phyloP scores from a whole-genome alignment of 371 early-diverging fungal genomes.

The Mucor irregularis region DNA sequence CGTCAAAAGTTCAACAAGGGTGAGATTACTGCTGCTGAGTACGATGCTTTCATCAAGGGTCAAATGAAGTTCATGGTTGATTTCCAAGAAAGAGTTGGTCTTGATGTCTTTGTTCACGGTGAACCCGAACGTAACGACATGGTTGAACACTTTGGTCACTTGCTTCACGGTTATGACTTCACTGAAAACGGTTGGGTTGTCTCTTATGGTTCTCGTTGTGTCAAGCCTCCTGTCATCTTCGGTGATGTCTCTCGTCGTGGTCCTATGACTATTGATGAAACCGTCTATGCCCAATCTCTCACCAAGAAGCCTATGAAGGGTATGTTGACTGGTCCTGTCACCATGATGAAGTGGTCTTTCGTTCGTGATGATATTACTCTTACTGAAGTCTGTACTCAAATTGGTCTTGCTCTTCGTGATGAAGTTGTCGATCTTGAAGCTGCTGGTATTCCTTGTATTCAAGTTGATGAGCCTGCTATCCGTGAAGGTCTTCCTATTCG shows the following conservation, averaged over 20 bases:
- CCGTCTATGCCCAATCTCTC: conserved; percentile 84
- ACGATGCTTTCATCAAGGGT: conserved; percentile 81
- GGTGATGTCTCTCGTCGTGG: conserved; percentile 91
- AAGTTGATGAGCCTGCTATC: conserved; percentile 98
- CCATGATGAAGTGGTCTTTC: conserved; percentile 96
- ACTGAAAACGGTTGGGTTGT: conserved; percentile 97
- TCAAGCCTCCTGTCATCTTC: conserved; percentile 89
- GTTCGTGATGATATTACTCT: conserved; percentile 96
- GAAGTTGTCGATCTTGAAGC: conserved; percentile 93
- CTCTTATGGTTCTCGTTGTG: conserved; percentile 95
- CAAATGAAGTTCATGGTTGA: conserved; percentile 85
- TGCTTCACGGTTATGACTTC: conserved; percentile 87
- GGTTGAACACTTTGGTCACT: conserved; percentile 93
- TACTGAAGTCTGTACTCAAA: conserved; percentile 80
- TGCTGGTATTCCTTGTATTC: conserved; percentile 92
- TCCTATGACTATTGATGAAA: conserved; percentile 90
- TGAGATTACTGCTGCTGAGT: conserved; percentile 66
- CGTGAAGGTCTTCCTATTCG: conserved; percentile 97
- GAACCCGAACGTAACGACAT: conserved; percentile 97
- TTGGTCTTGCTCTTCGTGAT: conserved; percentile 95
- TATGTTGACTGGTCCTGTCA: conserved; percentile 94
- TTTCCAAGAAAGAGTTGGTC: conserved; percentile 85
- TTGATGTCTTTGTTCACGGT: conserved; percentile 97
- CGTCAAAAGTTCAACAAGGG: conserved; percentile 92
- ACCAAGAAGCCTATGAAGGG: conserved; percentile 94